Base-by-base conservation (phyloP, 768 basidiomycete genomes). In the Amanita pseudoporphyria region DNA sequence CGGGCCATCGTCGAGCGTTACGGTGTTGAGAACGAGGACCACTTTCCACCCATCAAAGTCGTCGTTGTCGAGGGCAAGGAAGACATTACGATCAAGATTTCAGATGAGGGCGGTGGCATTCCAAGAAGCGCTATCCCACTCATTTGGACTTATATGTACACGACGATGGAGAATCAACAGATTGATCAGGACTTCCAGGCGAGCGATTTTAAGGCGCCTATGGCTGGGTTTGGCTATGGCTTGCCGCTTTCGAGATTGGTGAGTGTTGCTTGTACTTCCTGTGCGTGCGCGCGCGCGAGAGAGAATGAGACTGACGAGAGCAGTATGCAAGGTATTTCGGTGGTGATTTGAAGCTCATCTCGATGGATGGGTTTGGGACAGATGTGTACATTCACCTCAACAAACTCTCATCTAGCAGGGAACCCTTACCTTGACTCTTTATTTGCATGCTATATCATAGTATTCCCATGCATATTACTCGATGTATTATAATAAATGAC, bases 91-190 rank as follows among this genome's bases (percentile, higher is more conserved):
- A 91, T 99, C 76, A 99, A 99, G 77, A 96, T 99, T 53, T 84
- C 82, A 1, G 95, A 99, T 61, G 95, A 99, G 64, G 95, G 95
- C 3, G 95, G 95, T 0, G 93, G 95, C 0, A 98, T 98, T 49
- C 79, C 91, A 21, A 66, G 91, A 71, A 67, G 84, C 53, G 89
- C 90, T 0, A 85, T 98, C 13, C 91, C 93, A 6, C 74, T 94
- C 40, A 95, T 99, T 47, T 99, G 96, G 96, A 99, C 95, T 51
- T 98, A 93, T 64, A 95, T 96, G 90, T 91, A 91, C 57, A 91
- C 89, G 45, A 91, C 84, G 10, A 87, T 88, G 87, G 75, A 78
- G 62, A 73, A 76, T 12, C 77, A 83, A 64, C 76, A 73, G 13
- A 76, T 88, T 40, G 85, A 83, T 55, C 79, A 83, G 64, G 79